These are phyloP conservation scores for Trichoderma lentiforme DNA, from an alignment of 2,329 filamentous ascomycete genomes.

Conservation along the genomic window DNA sequence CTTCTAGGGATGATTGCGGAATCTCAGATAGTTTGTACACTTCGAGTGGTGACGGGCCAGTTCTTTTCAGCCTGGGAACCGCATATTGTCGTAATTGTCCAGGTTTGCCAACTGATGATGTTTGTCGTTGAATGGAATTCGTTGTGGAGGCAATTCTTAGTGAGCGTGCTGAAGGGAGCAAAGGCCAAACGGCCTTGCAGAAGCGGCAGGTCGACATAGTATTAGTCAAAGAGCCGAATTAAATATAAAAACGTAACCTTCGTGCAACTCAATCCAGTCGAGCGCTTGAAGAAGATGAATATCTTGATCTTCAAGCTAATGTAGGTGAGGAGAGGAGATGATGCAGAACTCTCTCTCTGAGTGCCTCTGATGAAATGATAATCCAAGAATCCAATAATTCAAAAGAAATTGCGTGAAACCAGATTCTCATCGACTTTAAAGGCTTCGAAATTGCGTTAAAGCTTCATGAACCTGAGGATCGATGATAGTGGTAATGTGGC, in stretches of 20 bases:
- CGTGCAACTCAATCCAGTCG: neutral
- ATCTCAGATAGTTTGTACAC: slow-evolving; percentile 26
- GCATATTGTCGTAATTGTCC: slow-evolving; percentile 15
- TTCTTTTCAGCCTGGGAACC: neutral
- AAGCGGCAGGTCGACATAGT: neutral
- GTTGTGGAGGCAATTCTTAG: neutral
- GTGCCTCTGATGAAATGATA: neutral
- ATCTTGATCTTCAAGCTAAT: neutral
- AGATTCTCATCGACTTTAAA: neutral
- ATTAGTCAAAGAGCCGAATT: neutral
- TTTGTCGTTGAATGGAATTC: neutral
- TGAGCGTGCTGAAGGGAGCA: neutral
- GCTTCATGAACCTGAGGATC: neutral
- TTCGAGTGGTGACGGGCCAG: slow-evolving; percentile 11
- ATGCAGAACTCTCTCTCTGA: neutral
- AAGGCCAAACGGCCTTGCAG: neutral
- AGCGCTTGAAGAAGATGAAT: neutral
- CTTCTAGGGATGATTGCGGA: slow-evolving; percentile 24
- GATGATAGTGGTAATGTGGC: neutral
- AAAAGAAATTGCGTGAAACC: neutral
- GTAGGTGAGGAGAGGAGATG: neutral
- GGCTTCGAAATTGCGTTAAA: neutral
- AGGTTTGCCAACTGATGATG: neutral
- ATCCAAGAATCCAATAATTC: no score
- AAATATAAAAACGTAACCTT: neutral